These are phyloP conservation scores for Nidularia pulvinata DNA, from an alignment of 768 basidiomycete species.

Conservation along the genomic window DNA sequence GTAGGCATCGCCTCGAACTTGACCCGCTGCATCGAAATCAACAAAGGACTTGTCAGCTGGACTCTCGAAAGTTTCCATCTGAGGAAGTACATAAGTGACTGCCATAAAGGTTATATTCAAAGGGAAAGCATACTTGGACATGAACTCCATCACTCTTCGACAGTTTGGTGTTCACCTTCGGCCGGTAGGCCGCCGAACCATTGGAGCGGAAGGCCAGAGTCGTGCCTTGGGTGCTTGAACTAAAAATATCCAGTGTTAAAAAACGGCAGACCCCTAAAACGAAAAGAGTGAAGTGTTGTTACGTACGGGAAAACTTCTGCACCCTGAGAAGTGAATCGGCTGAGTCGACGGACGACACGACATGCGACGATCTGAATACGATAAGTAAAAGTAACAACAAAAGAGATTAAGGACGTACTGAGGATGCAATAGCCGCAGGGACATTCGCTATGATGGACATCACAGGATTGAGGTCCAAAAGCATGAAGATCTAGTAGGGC, in stretches of 20 bases:
- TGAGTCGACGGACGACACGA: conserved; percentile 62
- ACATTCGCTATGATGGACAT: conserved; percentile 78
- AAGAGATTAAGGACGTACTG: conserved; percentile 33
- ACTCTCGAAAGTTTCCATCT: conserved; percentile 71
- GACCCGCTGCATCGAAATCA: conserved; percentile 61
- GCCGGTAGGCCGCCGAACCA: conserved; percentile 19
- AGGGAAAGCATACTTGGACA: conserved; percentile 44
- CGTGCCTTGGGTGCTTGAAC: conserved; percentile 45
- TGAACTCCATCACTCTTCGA: conserved; percentile 45
- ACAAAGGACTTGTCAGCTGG: conserved; percentile 39
- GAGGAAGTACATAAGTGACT: conserved; percentile 2
- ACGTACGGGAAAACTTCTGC: conserved; percentile 58
- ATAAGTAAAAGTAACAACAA: background rate
- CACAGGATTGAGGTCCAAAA: conserved; percentile 67
- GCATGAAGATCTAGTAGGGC: conserved; percentile 48
- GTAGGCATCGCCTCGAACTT: conserved; percentile 38
- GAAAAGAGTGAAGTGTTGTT: background rate
- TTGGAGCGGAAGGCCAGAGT: conserved; percentile 60
- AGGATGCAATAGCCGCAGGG: conserved; percentile 68
- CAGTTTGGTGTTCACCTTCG: conserved; percentile 31
- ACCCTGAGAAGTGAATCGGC: conserved; percentile 50
- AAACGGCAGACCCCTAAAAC: background rate
- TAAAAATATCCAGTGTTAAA: conserved; percentile 5
- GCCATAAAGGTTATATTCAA: conserved; percentile 1
- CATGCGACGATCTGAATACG: conserved; percentile 54